Evolutionary conservation across 2,329 filamentous ascomycete species (phyloP).

Genomic region (Ceratocystiopsis minuta): DNA sequence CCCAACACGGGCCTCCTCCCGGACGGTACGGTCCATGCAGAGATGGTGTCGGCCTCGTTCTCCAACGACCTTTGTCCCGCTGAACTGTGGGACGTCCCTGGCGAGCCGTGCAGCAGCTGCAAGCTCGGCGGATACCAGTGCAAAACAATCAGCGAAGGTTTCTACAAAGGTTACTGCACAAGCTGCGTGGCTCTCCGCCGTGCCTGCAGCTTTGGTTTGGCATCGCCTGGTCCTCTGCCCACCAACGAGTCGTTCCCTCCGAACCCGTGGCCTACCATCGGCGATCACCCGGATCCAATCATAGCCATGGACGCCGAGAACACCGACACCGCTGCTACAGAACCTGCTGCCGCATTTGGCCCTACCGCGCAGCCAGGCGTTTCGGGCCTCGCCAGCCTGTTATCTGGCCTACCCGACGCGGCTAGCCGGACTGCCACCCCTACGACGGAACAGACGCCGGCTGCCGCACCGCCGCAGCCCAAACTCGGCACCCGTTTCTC

Average conservation of each 20-base stretch:
- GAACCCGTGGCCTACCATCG: constrained; percentile 28
- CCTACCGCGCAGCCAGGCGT: too few relatives aligned
- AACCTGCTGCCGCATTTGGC: too few relatives aligned
- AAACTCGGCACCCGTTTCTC: constrained; percentile 66
- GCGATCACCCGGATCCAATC: constrained; percentile 23
- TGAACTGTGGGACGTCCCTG: constrained; percentile 22
- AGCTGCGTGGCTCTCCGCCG: constrained; percentile 42
- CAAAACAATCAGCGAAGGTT: constrained; percentile 42
- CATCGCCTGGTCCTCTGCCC: constrained; percentile 14
- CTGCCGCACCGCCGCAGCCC: constrained; percentile 18
- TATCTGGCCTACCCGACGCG: too few relatives aligned
- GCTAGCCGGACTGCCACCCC: constrained; percentile 3
- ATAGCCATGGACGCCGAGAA: neutral
- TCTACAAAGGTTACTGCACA: constrained; percentile 41
- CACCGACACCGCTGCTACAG: too few relatives aligned
- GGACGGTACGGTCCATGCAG: too few relatives aligned
- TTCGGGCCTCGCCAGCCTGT: too few relatives aligned
- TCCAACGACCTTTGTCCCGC: constrained; percentile 15
- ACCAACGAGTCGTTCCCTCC: constrained; percentile 22
- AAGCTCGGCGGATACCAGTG: constrained; percentile 34
- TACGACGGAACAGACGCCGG: too few relatives aligned
- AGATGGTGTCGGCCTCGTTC: constrained; percentile 6
- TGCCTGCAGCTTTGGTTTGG: constrained; percentile 36
- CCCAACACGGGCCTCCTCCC: too few relatives aligned
- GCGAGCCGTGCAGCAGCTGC: constrained; percentile 34